These are phyloP conservation scores for Ehretia macrophylla DNA, from an alignment of 257 asterid genomes.

Conservation along the genomic window DNA sequence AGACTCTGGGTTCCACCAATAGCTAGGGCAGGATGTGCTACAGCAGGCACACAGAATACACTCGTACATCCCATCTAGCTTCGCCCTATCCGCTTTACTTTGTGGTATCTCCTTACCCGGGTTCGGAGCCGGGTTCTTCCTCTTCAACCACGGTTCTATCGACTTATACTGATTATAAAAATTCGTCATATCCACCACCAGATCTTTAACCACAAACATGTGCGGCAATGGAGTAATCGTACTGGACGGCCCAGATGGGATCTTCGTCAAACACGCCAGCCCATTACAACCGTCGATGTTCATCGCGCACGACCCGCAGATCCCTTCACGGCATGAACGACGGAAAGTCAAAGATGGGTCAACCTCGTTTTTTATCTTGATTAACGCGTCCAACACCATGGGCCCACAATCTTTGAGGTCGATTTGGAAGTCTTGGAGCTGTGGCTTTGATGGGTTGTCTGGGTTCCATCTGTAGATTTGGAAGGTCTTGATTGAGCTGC, in stretches of 20 bases:
- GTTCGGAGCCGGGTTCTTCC: conserved; percentile 57
- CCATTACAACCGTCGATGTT: conserved; percentile 85
- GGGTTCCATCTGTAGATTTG: conserved; percentile 99
- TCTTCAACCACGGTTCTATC: conserved; percentile 93
- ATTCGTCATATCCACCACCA: conserved; percentile 95
- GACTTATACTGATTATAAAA: conserved; percentile 91
- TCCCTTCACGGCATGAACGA: conserved; percentile 93
- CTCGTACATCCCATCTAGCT: conserved; percentile 96
- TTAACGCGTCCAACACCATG: conserved; percentile 83
- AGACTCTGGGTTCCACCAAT: conserved; percentile 99
- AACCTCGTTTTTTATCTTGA: conserved; percentile 85
- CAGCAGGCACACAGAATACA: conserved; percentile 96
- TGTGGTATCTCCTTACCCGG: conserved; percentile 76
- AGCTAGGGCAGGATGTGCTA: conserved; percentile 92
- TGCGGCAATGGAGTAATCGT: conserved; percentile 88
- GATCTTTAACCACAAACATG: conserved; percentile 89
- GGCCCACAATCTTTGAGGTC: conserved; percentile 90
- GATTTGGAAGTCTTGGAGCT: conserved; percentile 57
- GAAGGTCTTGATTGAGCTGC: conserved; percentile 51
- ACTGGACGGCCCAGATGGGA: conserved; percentile 32
- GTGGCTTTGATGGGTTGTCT: conserved; percentile 65
- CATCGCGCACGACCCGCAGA: conserved; percentile 98
- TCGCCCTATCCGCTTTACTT: conserved; percentile 78
- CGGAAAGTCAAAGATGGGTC: conserved; percentile 89
- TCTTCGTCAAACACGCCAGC: conserved; percentile 80